Conservation (phyloP, 495 filamentous ascomycete species). For the Aspergillus taichungensis region DNA sequence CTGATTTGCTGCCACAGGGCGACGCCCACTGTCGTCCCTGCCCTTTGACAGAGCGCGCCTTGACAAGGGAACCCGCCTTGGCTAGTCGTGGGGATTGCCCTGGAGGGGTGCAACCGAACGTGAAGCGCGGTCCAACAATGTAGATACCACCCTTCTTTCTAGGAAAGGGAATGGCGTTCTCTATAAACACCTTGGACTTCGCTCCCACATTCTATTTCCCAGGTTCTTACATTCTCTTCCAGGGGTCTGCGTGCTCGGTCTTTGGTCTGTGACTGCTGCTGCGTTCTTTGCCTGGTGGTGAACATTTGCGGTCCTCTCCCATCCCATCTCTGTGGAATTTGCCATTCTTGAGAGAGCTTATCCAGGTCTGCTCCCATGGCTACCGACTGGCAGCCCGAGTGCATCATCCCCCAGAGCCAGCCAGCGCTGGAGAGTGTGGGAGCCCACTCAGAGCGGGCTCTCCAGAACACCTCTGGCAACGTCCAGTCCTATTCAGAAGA, state of each 20-base stretch:
- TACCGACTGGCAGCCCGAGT: slow-evolving; percentile 41
- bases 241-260: slow-evolving; percentile 31
- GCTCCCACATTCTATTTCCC: slow-evolving; percentile 52
- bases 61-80: slow-evolving; percentile 25
- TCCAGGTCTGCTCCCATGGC: slow-evolving; percentile 39
- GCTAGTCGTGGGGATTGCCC: slow-evolving; percentile 29
- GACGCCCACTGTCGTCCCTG: slow-evolving; percentile 18
- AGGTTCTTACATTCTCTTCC: slow-evolving; percentile 43
- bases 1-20: slow-evolving; percentile 38
- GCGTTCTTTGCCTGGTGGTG: slow-evolving; percentile 37
- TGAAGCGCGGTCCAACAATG: slow-evolving; percentile 31
- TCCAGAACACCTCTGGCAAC: slow-evolving; percentile 44
- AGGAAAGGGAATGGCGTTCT: slow-evolving; percentile 29
- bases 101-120: slow-evolving; percentile 36
- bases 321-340: slow-evolving; percentile 29
- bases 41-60: slow-evolving; percentile 26
- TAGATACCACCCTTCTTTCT: slow-evolving; percentile 23
- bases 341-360: slow-evolving; percentile 46
- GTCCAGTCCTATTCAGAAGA: slow-evolving; percentile 37
- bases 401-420: slow-evolving; percentile 35
- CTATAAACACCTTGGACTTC: slow-evolving; percentile 44
- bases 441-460: slow-evolving; percentile 34
- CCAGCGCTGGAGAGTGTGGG: slow-evolving; percentile 31
- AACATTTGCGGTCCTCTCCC: slow-evolving; percentile 29
- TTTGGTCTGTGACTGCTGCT: slow-evolving; percentile 30